Base-by-base conservation (phyloP, 2,329 filamentous ascomycete genomes). In the Bipolaris sorokiniana region DNA sequence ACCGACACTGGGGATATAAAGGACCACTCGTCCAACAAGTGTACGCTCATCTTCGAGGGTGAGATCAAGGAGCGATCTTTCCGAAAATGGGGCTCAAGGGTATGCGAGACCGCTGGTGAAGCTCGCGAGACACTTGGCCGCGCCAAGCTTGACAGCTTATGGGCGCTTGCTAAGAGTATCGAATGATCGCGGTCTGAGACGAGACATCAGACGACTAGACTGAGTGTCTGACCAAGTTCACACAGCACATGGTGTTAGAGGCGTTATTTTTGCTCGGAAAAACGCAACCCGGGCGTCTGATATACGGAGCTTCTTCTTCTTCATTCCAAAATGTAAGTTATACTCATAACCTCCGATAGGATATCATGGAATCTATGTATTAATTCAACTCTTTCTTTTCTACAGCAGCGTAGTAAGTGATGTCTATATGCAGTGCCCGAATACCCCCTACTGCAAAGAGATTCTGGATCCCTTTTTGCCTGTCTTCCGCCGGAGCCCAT, bases 141-240 rank as follows among this genome's bases (percentile, higher is more conserved):
- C 65, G 86, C 88, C 5, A 97, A 96, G 81, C 90, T 98, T 84
- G 94, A 98, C 68, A 96, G 90, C 69, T 94, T 99, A 71, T 99
- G 95, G 95, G 89, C 89, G 9, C 79, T 95, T 66, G 94, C 93
- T 0, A 96, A 96, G 82, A 91, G 72, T 47, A 62, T 68, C 31
- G 66, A 69, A 28, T 65, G 42, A 62, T n/a, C 20, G 23, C 11
- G 7, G 16, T 9, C 28, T 20, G 26, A 20, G 10, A 18, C 42
- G 42, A 45, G n/a, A 20, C 28, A 13, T 20, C 9, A 31, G 9
- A 26, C 9, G 20, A 15, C 10, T 18, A 23, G 13, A 15, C 15
- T 48, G 18, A 18, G 34, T 9, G 31, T 31, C 26, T n/a, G 7
- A 44, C 5, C 16, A 9, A 41, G 7, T 13, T 3, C 7, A 40